phyloP scores from a whole-genome alignment of 225 moss, liverwort and hornwort genomes.

The Pseudisothecium myosuroides region DNA sequence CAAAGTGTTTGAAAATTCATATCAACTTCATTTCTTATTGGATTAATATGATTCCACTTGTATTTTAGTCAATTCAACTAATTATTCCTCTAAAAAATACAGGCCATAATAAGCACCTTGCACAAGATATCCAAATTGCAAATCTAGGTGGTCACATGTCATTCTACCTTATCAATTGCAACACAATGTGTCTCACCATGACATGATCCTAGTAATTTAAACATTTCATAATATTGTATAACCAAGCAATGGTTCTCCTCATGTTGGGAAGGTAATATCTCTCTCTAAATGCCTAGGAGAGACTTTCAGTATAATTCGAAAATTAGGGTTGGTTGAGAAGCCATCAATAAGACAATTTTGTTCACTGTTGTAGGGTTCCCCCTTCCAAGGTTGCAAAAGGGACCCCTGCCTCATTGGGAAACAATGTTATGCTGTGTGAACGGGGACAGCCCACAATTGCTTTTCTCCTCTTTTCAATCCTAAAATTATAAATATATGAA shows the following conservation, averaged over 20 bases:
- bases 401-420: not conserved
- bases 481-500: not conserved
- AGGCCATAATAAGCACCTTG: not conserved
- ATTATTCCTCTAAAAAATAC: not conserved
- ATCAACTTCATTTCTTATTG: rapidly evolving
- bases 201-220: not conserved
- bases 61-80: not conserved
- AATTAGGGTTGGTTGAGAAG: not conserved
- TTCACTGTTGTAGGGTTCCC: no score
- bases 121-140: no score
- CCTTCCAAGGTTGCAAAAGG: not conserved
- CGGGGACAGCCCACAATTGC: not conserved
- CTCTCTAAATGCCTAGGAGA: no score
- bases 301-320: no score
- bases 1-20: not conserved
- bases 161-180: no score
- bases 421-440: not conserved
- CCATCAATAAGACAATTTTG: not conserved
- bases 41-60: not conserved
- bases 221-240: not conserved
- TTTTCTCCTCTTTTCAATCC: not conserved
- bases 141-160: no score
- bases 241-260: no score
- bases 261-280: no score
- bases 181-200: not conserved